These are phyloP conservation scores for Alternaria consortialis DNA, from an alignment of 2,329 filamentous ascomycete genomes.

Conservation along the genomic window DNA sequence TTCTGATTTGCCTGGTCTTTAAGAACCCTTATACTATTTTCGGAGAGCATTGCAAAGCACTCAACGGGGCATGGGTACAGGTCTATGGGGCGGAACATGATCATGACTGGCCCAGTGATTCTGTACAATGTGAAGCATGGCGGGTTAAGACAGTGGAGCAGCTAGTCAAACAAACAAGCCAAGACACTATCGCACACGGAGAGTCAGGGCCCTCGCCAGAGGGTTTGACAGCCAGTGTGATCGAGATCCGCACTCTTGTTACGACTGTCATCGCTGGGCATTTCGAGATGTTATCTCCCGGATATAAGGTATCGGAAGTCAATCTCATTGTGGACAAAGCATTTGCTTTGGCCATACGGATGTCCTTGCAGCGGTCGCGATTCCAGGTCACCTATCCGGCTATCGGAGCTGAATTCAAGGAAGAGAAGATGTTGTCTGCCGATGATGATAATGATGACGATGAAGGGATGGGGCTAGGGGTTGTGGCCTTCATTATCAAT, in stretches of 20 bases:
- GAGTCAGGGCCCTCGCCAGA: too few relatives aligned
- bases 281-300: too few relatives aligned
- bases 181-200: too few relatives aligned
- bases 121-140: too few relatives aligned
- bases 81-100: not conserved
- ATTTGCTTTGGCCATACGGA: conserved; percentile 22
- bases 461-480: not conserved
- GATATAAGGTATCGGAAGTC: not conserved
- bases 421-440: too few relatives aligned
- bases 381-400: conserved; percentile 30
- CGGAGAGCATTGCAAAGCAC: not conserved
- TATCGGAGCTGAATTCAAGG: conserved; percentile 7
- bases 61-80: not conserved
- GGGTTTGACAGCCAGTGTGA: too few relatives aligned
- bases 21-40: conserved; percentile 15
- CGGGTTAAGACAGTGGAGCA: too few relatives aligned
- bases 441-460: conserved; percentile 24
- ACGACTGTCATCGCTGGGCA: too few relatives aligned
- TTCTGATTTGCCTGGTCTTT: conserved; percentile 18
- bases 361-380: conserved; percentile 26
- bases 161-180: too few relatives aligned
- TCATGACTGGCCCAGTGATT: conserved; percentile 8
- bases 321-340: conserved; percentile 24
- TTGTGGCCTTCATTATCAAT: conserved; percentile 26
- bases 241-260: too few relatives aligned